Evolutionary conservation across 1,284 basidiomycete species (phyloP), one percentile per base, ranked within the genome.

Genomic region (Mrakiaceae sp.): DNA sequence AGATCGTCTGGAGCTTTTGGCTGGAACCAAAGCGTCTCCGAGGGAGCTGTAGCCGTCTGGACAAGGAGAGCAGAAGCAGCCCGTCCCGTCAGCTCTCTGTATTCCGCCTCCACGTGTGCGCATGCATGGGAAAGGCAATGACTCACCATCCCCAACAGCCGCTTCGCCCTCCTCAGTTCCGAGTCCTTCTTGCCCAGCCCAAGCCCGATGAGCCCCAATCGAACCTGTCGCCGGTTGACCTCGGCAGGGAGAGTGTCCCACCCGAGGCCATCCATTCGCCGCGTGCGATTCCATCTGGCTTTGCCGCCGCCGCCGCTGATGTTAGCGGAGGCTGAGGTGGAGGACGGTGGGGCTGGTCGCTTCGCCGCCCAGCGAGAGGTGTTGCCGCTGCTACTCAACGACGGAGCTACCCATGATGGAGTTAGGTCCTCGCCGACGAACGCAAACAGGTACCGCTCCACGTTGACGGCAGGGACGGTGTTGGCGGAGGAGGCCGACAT

Each of bases 381-480:
- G 55, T 27, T 27, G 27, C 27, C 27, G 27, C 27, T 27, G 27
- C 27, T 2, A 27, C 27, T 27, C 27, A 47, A 56, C 40, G 49
- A 39, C 27, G 47, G 27, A 7, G 60, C 7, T 48, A 42, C 43
- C 48, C 53, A 16, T 5, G 40, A n/a, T 10, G 47, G 27, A 54
- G n/a, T 42, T 4, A 58, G 48, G 16, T 60, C 64, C 11, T 55
- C 55, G 11, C 59, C 64, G 4, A 60, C 16, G 27, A 62, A 52
- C 50, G 56, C 14, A 54, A 66, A 27, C 54, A 66, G 60, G 12
- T 66, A 60, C 5, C 64, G 64, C 52, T 66, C 64, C 16, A 66
- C 50, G 51, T 44, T 53, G 27, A 27, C 27, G 27, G 27, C 27
- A 27, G 27, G 27, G 27, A 27, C 27, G 27, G 27, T 27, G 27